These are phyloP conservation scores for Yamadazyma paraphyllophila DNA, from an alignment of 805 yeast genomes.

Conservation along the genomic window DNA sequence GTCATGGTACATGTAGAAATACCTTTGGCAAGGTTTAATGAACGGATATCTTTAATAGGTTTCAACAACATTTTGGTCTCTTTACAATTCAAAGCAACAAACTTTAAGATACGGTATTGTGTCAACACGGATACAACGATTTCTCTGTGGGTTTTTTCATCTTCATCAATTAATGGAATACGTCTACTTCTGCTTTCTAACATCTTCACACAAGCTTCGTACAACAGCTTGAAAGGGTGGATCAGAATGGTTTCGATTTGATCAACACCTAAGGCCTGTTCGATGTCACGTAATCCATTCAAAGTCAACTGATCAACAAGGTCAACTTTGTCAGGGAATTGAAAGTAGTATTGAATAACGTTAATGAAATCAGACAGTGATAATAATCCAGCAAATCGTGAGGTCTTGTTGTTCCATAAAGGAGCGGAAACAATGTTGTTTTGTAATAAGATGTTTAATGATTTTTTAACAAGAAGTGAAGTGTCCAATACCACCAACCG, in stretches of 20 bases:
- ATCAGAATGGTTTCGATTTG: conserved; percentile 84
- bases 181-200: conserved; percentile 84
- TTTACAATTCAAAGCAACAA: conserved; percentile 93
- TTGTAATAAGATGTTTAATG: conserved; percentile 84
- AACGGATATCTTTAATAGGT: conserved; percentile 67
- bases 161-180: conserved; percentile 91
- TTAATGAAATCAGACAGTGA: conserved; percentile 92
- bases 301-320: conserved; percentile 81
- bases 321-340: conserved; percentile 83
- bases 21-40: conserved; percentile 52
- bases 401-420: conserved; percentile 85
- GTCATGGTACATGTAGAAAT: conserved; percentile 82
- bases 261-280: conserved; percentile 79
- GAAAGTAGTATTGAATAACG: conserved; percentile 91
- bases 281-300: conserved; percentile 83
- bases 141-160: conserved; percentile 87
- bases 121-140: conserved; percentile 94
- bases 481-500: conserved; percentile 92
- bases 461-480: conserved; percentile 81
- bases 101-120: conserved; percentile 92
- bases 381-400: conserved; percentile 89
- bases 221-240: conserved; percentile 85
- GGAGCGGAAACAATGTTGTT: conserved; percentile 97
- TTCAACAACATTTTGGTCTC: conserved; percentile 81
- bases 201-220: conserved; percentile 93